Evolutionary conservation across 2,329 filamentous ascomycete genomes (phyloP), one percentile per base, ranked within the genome.

Genomic region (Pyrenochaeta sp.): DNA sequence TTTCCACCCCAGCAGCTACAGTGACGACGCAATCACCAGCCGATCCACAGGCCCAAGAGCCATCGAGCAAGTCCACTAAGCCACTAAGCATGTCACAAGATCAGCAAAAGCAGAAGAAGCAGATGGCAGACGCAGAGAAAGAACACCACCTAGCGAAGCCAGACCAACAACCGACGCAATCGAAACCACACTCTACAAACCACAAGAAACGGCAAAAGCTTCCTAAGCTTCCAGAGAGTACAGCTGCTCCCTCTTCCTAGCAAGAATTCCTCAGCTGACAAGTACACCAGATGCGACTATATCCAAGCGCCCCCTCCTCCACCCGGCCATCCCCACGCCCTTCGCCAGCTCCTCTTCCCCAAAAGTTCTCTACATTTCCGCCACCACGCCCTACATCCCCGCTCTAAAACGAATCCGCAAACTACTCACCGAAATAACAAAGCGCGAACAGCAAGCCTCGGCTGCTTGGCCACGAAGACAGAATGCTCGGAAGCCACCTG

Each of bases 321-420:
- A 81, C 68, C 77, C 85, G 3, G 73, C 84, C 2, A 73, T 85
- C 27, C 76, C 83, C 3, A 82, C 82, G 0, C 82, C 83, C 3
- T 84, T 84, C 70, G 74, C 82, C 15, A 78, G 78, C 47, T 60
- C 81, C 40, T 61, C 66, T 1, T 68, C 76, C 4, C 81, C 79
- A 10, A 87, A 87, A 72, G 72, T 84, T 55, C 80, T 92, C 72
- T 91, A 91, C 77, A 80, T 92, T 51, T 86, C 85, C 32, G 76
- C 83, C 35, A 79, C 79, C 32, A 87, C 88, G 0, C 86, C 87
- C 6, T 90, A 91, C 78, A 84, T 91, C 74, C 84, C 88, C 10
- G 80, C 85, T 4, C 82, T 90, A 11, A 86, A 86, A 64, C 87
- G 89, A 45, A 83, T 87, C 12, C 84, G 85, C 55, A 85, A 85